These are phyloP conservation scores for Phytopythium boreale DNA, from an alignment of 352 stramenopile species.

Conservation along the genomic window DNA sequence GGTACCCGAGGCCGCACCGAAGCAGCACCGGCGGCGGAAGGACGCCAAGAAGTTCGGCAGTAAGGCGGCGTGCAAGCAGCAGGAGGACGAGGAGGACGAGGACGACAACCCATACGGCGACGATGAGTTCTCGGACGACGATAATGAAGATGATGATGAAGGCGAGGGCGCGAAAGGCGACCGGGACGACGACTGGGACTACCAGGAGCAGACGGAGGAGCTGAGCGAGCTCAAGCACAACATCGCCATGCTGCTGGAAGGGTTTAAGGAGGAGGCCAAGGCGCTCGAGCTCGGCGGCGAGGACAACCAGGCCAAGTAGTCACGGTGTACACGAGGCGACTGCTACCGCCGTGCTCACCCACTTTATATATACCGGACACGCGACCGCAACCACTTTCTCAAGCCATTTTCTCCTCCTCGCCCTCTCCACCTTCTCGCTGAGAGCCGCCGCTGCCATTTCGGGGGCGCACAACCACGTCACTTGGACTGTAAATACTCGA, in stretches of 20 bases:
- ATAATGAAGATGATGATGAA: conserved; percentile 24
- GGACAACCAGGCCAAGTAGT: conserved; percentile 22
- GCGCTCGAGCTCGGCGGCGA: conserved; percentile 22
- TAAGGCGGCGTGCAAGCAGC: conserved; percentile 32
- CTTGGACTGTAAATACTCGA: conserved; percentile 83
- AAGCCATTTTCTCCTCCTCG: not conserved
- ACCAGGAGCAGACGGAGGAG: conserved; percentile 53
- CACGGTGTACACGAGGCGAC: not conserved
- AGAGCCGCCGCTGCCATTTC: too few species aligned
- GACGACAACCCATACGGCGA: conserved; percentile 22
- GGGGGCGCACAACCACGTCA: conserved; percentile 14
- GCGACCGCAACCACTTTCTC: not conserved
- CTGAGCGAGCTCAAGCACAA: conserved; percentile 61
- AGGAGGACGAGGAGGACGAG: conserved; percentile 24
- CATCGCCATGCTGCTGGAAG: conserved; percentile 56
- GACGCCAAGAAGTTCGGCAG: conserved; percentile 10
- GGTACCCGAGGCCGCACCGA: conserved; percentile 6
- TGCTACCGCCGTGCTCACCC: not conserved
- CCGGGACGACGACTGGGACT: conserved; percentile 41
- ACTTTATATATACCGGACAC: not conserved
- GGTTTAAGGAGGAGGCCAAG: conserved; percentile 57
- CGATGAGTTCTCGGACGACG: conserved; percentile 12
- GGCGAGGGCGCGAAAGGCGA: conserved; percentile 18
- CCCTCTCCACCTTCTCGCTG: too few species aligned
- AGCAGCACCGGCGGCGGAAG: conserved; percentile 18